phyloP scores from a whole-genome alignment of 2,329 filamentous ascomycete species.

The Mycocentrospora acerina region DNA sequence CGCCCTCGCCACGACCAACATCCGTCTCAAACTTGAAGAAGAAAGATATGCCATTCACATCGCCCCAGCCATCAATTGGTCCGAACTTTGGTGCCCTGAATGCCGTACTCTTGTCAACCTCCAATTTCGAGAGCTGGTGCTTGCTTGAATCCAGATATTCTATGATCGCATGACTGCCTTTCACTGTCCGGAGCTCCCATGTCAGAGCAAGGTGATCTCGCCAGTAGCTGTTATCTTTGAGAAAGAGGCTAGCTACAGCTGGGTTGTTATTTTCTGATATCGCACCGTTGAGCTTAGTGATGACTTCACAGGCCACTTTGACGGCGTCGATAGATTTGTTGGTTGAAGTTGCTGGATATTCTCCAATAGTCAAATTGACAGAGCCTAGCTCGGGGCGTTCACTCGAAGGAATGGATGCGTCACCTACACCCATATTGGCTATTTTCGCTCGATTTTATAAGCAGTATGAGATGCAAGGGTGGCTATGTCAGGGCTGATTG shows the following conservation, averaged over 20 bases:
- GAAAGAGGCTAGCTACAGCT: constrained; percentile 45
- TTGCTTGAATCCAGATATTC: constrained; percentile 38
- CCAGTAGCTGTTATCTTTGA: constrained; percentile 57
- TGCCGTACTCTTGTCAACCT: constrained; percentile 30
- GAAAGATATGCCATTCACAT: constrained; percentile 30
- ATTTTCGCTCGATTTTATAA: no score
- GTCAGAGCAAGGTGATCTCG: constrained; percentile 60
- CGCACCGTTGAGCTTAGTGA: constrained; percentile 46
- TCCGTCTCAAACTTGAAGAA: constrained; percentile 34
- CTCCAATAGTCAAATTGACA: constrained; percentile 53
- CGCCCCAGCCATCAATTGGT: constrained; percentile 30
- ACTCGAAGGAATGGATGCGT: constrained; percentile 38
- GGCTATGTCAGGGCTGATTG: no score
- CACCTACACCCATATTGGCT: constrained; percentile 24
- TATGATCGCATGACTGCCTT: constrained; percentile 47
- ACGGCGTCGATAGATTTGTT: constrained; percentile 38
- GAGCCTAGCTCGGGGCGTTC: constrained; percentile 56
- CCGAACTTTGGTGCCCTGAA: constrained; percentile 25
- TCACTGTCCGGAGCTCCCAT: constrained; percentile 58
- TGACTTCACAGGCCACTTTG: constrained; percentile 42
- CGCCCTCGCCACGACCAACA: constrained; percentile 35
- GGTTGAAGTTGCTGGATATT: constrained; percentile 42
- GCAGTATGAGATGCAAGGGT: no score
- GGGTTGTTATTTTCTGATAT: constrained; percentile 42
- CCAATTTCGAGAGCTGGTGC: constrained; percentile 31